Conservation (phyloP, 108 stramenopile genomes). For the Asterionellopsis glacialis region DNA sequence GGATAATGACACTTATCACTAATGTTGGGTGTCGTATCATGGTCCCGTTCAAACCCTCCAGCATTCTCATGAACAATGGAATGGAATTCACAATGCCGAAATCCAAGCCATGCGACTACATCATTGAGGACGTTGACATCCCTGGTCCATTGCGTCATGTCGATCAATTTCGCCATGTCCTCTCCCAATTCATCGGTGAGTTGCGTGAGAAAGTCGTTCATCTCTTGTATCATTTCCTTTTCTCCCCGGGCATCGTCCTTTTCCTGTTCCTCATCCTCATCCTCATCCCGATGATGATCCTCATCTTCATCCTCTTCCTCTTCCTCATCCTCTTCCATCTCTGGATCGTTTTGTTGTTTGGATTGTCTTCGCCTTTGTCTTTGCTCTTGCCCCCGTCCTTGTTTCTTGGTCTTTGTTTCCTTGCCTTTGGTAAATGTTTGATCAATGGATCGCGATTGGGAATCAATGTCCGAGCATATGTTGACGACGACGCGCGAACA, state of each 20-base stretch:
- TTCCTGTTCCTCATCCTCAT: too few species aligned
- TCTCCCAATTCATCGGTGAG: constrained; percentile 17
- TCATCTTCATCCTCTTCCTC: too few species aligned
- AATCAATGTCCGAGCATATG: constrained; percentile 9
- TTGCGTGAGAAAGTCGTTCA: constrained; percentile 5
- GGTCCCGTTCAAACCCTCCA: too few species aligned
- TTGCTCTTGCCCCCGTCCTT: too few species aligned
- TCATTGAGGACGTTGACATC: constrained; percentile 23
- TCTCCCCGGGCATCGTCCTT: background rate
- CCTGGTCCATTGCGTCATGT: constrained; percentile 26
- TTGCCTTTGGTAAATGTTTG: too few species aligned
- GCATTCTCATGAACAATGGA: constrained; percentile 8
- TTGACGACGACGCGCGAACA: constrained; percentile 30
- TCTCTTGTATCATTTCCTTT: background rate
- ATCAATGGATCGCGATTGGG: constrained; percentile 16
- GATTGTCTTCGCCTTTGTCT: too few species aligned
- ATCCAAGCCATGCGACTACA: constrained; percentile 28
- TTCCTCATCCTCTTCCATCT: too few species aligned
- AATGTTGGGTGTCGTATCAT: too few species aligned
- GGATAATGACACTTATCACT: too few species aligned
- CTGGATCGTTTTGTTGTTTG: too few species aligned
- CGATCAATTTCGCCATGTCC: constrained; percentile 17
- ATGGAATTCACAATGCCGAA: constrained; percentile 11
- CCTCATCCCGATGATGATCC: too few species aligned
- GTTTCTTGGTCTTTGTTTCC: background rate